Evolutionary conservation across 768 basidiomycete species (phyloP), one percentile per base, ranked within the genome.

Genomic region (Zangia roseola): DNA sequence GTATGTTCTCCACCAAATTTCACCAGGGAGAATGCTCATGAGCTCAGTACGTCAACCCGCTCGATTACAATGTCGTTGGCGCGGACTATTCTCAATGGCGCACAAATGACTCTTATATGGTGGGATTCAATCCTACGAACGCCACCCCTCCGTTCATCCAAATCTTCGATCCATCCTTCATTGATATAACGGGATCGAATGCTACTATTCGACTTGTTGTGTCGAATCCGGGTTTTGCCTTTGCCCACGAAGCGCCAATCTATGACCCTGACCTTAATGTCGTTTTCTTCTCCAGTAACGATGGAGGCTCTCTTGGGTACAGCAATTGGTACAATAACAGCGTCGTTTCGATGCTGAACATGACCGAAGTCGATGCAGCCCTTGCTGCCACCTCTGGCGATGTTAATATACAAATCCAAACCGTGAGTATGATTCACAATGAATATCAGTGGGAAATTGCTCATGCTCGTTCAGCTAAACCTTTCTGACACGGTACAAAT

Each of bases 171-270:
- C 62, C 67, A 4, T 64, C 66, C n/a, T 89, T 91, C 66, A 68
- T 84, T 37, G 47, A 63, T 7, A 70, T 89, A 47, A 75, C 88
- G 1, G 88, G 87, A 1, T 53, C 64, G 5, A 67, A 70, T 21
- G 80, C 88, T 6, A 76, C 76, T 0, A 75, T 91, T 41, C 74
- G 77, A 4, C 63, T 78, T 50, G 78, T 92, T 40, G 81, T 81
- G 0, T 75, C 77, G 8, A 80, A 82, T 49, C 74, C 76, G 4
- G 78, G 74, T 4, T 84, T 83, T 62, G 83, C 83, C 3, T 82
- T 88, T 53, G 88, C 87, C 16, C 88, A 91, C 60, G 90, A 92
- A 67, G 89, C 86, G 3, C 86, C 86, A 0, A 72, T 90, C 2
- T 88, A 82, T 64, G 69, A 79, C 26, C 68, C 81, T 6, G 75